These are phyloP conservation scores for Boletus patriciae DNA, from an alignment of 768 basidiomycete genomes.

Conservation along the genomic window DNA sequence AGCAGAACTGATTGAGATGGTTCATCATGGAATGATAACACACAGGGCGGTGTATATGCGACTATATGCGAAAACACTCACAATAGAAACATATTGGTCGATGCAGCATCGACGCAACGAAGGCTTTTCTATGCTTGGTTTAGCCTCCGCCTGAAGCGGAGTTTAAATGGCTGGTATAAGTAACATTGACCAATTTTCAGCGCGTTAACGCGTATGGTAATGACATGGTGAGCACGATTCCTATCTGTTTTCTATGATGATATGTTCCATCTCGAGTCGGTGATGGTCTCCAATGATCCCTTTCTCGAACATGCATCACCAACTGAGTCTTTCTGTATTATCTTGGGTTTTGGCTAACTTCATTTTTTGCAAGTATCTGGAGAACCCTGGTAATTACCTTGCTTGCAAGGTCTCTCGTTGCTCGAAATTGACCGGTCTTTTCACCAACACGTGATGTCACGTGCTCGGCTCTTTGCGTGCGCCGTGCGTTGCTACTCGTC, in stretches of 20 bases:
- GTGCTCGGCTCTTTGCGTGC: too few relatives aligned
- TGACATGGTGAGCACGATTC: slow-evolving; percentile 35
- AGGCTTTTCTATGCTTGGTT: background rate
- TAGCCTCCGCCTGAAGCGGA: slow-evolving; percentile 35
- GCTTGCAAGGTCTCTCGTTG: too few relatives aligned
- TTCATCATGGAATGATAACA: slow-evolving; percentile 44
- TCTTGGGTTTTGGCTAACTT: slow-evolving; percentile 13
- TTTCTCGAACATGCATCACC: slow-evolving; percentile 76
- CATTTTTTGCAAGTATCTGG: background rate
- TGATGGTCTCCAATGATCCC: slow-evolving; percentile 69
- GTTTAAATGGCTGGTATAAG: background rate
- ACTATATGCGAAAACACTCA: slow-evolving; percentile 14
- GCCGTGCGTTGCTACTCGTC: too few relatives aligned
- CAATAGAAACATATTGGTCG: background rate
- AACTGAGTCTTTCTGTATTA: slow-evolving; percentile 41
- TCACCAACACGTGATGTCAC: too few relatives aligned
- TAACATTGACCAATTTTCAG: background rate
- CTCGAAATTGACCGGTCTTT: too few relatives aligned
- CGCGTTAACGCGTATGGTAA: too few relatives aligned
- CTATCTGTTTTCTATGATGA: slow-evolving; percentile 51
- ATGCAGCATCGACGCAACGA: background rate
- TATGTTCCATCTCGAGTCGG: slow-evolving; percentile 72
- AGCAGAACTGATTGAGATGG: slow-evolving; percentile 70
- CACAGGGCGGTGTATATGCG: background rate
- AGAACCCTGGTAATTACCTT: too few relatives aligned